A percentile compares a stretch with the other conserved stretches of the same genome.
phyloP scores from a whole-genome alignment of 2,329 filamentous ascomycete species.

The Colletotrichum paranaense region DNA sequence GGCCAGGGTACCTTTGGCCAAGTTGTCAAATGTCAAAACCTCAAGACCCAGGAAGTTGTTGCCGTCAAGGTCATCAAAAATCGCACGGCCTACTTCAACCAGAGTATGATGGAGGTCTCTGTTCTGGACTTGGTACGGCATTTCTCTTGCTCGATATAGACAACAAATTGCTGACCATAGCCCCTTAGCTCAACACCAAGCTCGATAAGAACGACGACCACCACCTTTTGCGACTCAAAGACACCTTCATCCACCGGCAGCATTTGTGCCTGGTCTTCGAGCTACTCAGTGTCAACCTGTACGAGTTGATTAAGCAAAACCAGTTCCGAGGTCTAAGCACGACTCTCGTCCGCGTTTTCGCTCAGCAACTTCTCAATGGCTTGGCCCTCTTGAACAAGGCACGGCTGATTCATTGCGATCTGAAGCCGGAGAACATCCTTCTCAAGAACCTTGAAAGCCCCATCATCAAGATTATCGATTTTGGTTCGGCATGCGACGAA shows the following conservation, averaged over 20 bases:
- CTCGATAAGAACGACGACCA: slow-evolving; percentile 99
- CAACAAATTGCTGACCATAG: slow-evolving; percentile 20
- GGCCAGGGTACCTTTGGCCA: slow-evolving; percentile 98
- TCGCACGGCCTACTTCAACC: slow-evolving; percentile 98
- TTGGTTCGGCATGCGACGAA: slow-evolving; percentile 97
- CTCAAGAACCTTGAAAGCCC: slow-evolving; percentile 98
- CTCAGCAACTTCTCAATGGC: slow-evolving; percentile 94
- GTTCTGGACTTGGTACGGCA: slow-evolving; percentile 86
- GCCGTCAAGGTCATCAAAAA: slow-evolving; percentile 99
- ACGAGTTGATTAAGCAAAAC: slow-evolving; percentile 99
- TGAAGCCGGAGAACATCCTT: slow-evolving; percentile 98
- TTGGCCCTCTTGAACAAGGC: slow-evolving; percentile 94
- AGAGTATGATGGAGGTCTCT: slow-evolving; percentile 99
- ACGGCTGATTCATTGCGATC: slow-evolving; percentile 94
- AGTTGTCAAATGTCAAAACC: slow-evolving; percentile 98
- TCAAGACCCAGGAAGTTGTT: slow-evolving; percentile 98
- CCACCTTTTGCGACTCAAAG: slow-evolving; percentile 91
- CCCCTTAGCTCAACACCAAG: slow-evolving; percentile 86
- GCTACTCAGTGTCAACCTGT: slow-evolving; percentile 94
- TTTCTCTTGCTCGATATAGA: neutral
- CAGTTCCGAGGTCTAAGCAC: slow-evolving; percentile 98
- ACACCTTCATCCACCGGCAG: slow-evolving; percentile 97
- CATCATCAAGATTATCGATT: slow-evolving; percentile 99
- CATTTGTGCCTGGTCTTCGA: slow-evolving; percentile 98
- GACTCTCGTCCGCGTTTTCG: slow-evolving; percentile 95